A percentile compares a stretch with the other conserved stretches of the same genome.
Evolutionary conservation across 2,329 filamentous ascomycete genomes (phyloP).

Genomic region (Blastomyces silverae): DNA sequence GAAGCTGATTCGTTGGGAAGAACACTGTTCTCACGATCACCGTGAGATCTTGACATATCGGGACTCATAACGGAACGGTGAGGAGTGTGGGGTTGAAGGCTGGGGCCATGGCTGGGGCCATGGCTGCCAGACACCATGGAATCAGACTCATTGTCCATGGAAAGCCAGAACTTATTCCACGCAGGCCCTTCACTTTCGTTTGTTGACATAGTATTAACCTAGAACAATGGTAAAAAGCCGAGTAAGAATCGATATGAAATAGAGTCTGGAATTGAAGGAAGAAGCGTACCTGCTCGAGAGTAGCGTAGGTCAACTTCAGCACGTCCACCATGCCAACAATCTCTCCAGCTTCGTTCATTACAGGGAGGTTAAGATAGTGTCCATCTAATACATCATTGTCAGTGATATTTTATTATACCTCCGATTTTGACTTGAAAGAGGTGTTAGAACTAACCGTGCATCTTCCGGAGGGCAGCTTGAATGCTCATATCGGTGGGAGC

Average conservation of each 20-base stretch:
- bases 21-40: conserved; percentile 74
- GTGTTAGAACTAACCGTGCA: conserved; percentile 68
- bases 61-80: conserved; percentile 76
- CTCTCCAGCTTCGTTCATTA: conserved; percentile 95
- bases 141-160: conserved; percentile 87
- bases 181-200: conserved; percentile 88
- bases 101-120: conserved; percentile 63
- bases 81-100: conserved; percentile 51
- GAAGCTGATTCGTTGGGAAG: conserved; percentile 92
- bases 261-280: not conserved
- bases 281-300: conserved; percentile 73
- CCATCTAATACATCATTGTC: conserved; percentile 57
- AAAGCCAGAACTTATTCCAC: conserved; percentile 99
- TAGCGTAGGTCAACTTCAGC: conserved; percentile 95
- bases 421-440: conserved; percentile 1
- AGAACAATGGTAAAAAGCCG: conserved; percentile 12
- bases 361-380: conserved; percentile 94
- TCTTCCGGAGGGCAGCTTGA: conserved; percentile 93
- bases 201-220: conserved; percentile 85
- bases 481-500: conserved; percentile 99
- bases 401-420: conserved; percentile 17
- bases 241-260: not conserved
- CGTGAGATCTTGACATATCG: conserved; percentile 56
- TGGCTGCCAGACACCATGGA: conserved; percentile 76
- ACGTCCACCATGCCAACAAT: conserved; percentile 99